Conservation (phyloP, 371 early-diverging fungal genomes). For the Entomophthora muscae region DNA sequence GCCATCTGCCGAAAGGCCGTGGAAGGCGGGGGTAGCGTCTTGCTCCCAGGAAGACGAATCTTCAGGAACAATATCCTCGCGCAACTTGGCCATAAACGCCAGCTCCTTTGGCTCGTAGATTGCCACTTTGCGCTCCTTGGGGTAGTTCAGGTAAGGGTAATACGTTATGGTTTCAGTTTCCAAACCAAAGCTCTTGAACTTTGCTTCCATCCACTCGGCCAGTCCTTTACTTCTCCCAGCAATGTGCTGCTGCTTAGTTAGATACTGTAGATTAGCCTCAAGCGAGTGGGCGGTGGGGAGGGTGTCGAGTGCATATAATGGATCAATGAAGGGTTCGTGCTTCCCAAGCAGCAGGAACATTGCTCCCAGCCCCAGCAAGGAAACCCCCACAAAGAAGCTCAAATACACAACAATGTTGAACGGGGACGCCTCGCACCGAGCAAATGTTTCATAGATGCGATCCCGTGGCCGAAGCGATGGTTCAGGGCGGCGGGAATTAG, state of each 20-base stretch:
- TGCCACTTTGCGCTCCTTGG: not conserved
- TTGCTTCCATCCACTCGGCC: not conserved
- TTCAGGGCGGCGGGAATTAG: too few species aligned
- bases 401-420: not conserved
- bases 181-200: not conserved
- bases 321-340: too few species aligned
- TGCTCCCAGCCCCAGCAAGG: not conserved
- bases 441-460: not conserved
- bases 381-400: not conserved
- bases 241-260: not conserved
- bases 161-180: not conserved
- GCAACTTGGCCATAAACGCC: not conserved
- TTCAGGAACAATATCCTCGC: not conserved
- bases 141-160: slow-evolving; percentile 5
- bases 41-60: not conserved
- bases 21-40: not conserved
- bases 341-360: not conserved
- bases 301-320: not conserved
- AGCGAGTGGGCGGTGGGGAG: not conserved
- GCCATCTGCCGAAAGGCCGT: not conserved
- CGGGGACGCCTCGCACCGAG: not conserved
- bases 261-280: not conserved
- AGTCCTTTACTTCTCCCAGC: slow-evolving; percentile 1
- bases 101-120: not conserved
- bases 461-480: not conserved